phyloP scores from a whole-genome alignment of 164 flowering plant genomes.

The Saururus chinensis region DNA sequence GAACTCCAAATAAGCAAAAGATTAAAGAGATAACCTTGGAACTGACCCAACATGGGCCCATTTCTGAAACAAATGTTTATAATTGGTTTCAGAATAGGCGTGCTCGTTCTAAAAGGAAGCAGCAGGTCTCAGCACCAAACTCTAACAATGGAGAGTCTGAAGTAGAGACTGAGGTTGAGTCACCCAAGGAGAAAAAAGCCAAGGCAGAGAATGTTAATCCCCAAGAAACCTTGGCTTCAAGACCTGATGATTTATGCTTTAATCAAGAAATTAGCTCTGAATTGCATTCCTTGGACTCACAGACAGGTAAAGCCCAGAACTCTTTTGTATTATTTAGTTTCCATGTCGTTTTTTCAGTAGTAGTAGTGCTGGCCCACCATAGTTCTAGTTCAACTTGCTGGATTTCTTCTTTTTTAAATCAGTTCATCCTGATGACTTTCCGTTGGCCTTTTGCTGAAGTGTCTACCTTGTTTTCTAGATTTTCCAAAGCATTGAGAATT shows the following conservation, averaged over 20 bases:
- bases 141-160: conserved; percentile 44
- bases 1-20: conserved; percentile 91
- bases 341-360: conserved; percentile 28
- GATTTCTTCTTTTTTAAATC: too few relatives aligned
- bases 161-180: conserved; percentile 67
- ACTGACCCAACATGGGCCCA: conserved; percentile 76
- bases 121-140: conserved; percentile 16
- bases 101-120: conserved; percentile 84
- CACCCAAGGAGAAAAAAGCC: conserved; percentile 51
- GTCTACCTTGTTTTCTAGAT: too few relatives aligned
- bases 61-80: conserved; percentile 86
- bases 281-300: conserved; percentile 34
- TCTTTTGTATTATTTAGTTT: conserved; percentile 27
- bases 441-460: too few relatives aligned
- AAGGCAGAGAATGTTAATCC: conserved; percentile 36
- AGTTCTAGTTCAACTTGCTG: too few relatives aligned
- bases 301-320: conserved; percentile 24
- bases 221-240: conserved; percentile 21
- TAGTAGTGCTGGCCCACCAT: conserved; percentile 32
- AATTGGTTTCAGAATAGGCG: conserved; percentile 95
- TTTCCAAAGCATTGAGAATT: too few relatives aligned
- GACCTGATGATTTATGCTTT: conserved; percentile 48
- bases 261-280: conserved; percentile 48
- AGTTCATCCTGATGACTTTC: too few relatives aligned
- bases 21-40: conserved; percentile 60